These are phyloP conservation scores for Russula virescens DNA, from an alignment of 768 basidiomycete species.

Conservation along the genomic window DNA sequence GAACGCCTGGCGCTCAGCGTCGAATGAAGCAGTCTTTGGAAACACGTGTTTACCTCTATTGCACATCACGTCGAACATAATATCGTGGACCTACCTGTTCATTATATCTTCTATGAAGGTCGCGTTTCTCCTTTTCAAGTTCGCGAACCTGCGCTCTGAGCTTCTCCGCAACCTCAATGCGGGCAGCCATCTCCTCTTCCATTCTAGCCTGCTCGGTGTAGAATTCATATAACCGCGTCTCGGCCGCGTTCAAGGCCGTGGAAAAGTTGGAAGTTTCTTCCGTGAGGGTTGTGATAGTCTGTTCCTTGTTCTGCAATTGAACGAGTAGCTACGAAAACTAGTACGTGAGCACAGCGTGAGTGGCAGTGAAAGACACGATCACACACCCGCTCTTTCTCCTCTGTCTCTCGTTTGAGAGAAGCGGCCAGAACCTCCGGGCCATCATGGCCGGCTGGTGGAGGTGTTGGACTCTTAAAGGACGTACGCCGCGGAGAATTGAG, in stretches of 20 bases:
- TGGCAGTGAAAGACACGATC: conserved; percentile 5
- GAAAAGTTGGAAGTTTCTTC: conserved; percentile 60
- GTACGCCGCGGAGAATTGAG: conserved; percentile 46
- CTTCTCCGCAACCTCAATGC: conserved; percentile 80
- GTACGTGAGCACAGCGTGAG: conserved; percentile 13
- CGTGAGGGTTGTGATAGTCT: conserved; percentile 53
- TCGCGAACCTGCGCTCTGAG: conserved; percentile 75
- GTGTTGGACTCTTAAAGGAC: conserved; percentile 39
- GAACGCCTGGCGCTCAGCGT: conserved; percentile 87
- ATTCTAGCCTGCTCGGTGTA: conserved; percentile 77
- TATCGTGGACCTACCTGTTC: conserved; percentile 60
- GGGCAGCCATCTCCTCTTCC: conserved; percentile 76
- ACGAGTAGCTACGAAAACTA: conserved; percentile 52
- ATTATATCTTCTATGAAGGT: conserved; percentile 74
- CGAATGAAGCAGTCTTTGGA: conserved; percentile 73
- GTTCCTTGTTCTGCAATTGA: conserved; percentile 74
- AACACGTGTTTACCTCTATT: conserved; percentile 9
- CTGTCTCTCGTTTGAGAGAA: conserved; percentile 69
- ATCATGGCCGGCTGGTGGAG: conserved; percentile 42
- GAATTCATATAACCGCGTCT: conserved; percentile 69
- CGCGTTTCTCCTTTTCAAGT: conserved; percentile 84
- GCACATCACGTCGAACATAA: conserved; percentile 7
- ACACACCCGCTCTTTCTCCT: conserved; percentile 73
- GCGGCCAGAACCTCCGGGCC: conserved; percentile 51
- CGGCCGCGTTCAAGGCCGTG: conserved; percentile 61